A percentile compares a stretch with the other conserved stretches of the same genome.
phyloP scores from a whole-genome alignment of 2,329 filamentous ascomycete genomes.

The Whalleya microplaca region DNA sequence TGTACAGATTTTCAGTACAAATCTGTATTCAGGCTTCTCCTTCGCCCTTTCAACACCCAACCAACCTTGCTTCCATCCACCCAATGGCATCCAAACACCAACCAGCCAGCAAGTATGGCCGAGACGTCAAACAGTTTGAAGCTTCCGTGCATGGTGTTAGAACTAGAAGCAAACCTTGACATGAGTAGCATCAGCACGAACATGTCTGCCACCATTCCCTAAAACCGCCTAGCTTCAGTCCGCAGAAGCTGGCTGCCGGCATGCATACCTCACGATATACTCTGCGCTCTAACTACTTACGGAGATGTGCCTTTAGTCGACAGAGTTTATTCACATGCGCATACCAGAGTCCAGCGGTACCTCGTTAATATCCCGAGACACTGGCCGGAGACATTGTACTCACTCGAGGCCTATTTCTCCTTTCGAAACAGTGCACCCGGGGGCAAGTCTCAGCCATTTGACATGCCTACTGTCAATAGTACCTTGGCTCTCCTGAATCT shows the following conservation, averaged over 20 bases:
- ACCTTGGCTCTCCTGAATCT: neutral
- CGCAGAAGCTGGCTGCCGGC: neutral
- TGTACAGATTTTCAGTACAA: too few relatives aligned
- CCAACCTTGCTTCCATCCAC: neutral
- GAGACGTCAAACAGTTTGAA: neutral
- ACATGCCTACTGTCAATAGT: neutral
- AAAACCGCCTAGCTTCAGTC: neutral
- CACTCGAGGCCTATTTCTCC: neutral
- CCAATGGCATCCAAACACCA: neutral
- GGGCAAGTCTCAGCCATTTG: neutral
- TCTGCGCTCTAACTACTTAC: neutral
- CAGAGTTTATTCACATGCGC: neutral
- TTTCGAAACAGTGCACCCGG: too few relatives aligned
- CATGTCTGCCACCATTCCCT: neutral
- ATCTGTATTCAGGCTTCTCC: neutral
- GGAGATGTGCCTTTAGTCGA: neutral
- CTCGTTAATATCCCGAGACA: neutral
- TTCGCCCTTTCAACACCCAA: neutral
- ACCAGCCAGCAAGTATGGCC: neutral
- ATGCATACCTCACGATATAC: neutral
- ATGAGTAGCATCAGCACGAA: neutral
- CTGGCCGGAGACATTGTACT: neutral
- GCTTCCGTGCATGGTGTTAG: neutral
- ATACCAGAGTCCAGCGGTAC: neutral
- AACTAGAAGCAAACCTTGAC: neutral